phyloP scores from a whole-genome alignment of 257 asterid genomes.

The Nicotiana sylvestris region DNA sequence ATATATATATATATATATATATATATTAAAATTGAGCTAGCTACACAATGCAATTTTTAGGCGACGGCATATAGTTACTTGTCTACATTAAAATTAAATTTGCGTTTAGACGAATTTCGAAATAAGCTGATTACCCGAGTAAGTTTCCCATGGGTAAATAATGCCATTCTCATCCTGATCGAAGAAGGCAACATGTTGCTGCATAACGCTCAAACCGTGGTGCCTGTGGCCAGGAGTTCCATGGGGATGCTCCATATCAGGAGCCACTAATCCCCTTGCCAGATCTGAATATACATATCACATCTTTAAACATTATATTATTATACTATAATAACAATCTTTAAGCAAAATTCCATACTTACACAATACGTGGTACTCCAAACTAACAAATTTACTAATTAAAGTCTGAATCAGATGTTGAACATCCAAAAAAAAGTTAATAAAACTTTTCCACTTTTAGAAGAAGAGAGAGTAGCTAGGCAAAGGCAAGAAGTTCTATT shows the following conservation, averaged over 20 bases:
- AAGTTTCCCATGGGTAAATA: slow-evolving; percentile 76
- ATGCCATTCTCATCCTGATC: slow-evolving; percentile 80
- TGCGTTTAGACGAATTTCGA: too few species aligned
- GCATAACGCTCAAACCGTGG: slow-evolving; percentile 61
- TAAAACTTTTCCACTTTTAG: too few species aligned
- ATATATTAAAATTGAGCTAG: too few species aligned
- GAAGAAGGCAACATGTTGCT: slow-evolving; percentile 81
- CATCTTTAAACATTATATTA: not conserved
- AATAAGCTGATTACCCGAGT: slow-evolving; percentile 23
- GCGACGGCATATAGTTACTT: not conserved
- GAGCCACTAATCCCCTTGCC: slow-evolving; percentile 61
- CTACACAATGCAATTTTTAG: too few species aligned
- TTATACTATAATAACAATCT: not conserved
- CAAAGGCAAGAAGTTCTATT: too few species aligned
- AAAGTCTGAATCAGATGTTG: too few species aligned
- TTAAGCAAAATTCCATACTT: not conserved
- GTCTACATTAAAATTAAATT: not conserved
- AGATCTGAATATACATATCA: slow-evolving; percentile 34
- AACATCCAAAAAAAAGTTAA: too few species aligned
- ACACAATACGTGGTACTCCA: not conserved
- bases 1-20: too few species aligned
- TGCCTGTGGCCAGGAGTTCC: slow-evolving; percentile 74
- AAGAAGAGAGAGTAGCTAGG: too few species aligned
- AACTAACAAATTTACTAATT: too few species aligned
- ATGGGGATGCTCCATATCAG: slow-evolving; percentile 70